Percentiles rank a stretch among this genome's conserved stretches.
Conservation (phyloP, 306 rosid genomes). For the Neltuma alba region DNA sequence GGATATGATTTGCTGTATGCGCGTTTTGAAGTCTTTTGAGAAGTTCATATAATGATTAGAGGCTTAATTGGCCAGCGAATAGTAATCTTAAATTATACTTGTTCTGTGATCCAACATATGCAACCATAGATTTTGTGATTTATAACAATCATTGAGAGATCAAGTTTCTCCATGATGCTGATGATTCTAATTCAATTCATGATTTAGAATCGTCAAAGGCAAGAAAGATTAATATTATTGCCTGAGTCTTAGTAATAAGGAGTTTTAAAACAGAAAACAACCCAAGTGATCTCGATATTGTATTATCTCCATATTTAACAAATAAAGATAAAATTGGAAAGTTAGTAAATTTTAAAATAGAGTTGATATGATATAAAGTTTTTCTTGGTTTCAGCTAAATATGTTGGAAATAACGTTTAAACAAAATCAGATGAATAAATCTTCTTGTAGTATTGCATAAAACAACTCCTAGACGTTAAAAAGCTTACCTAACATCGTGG, state of each 20-base stretch:
- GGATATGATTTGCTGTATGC: not conserved
- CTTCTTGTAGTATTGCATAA: too few relatives aligned
- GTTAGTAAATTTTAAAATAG: too few relatives aligned
- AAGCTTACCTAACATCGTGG: too few relatives aligned
- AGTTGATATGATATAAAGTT: too few relatives aligned
- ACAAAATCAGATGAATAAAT: too few relatives aligned
- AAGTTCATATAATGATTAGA: constrained; percentile 5
- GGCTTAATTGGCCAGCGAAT: constrained; percentile 39
- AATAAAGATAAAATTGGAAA: too few relatives aligned
- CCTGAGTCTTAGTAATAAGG: not conserved
- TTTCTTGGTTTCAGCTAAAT: too few relatives aligned
- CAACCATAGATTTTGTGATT: constrained; percentile 5
- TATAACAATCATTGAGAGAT: constrained; percentile 50
- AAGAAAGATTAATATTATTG: not conserved
- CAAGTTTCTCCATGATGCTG: constrained; percentile 30
- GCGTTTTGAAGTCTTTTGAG: constrained; percentile 21
- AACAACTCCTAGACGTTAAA: too few relatives aligned
- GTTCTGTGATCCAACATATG: constrained; percentile 10
- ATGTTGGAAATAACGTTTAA: too few relatives aligned
- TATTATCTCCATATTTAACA: too few relatives aligned
- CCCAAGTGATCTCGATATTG: not conserved
- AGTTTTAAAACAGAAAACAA: constrained; percentile 15
- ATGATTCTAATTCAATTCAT: constrained; percentile 18
- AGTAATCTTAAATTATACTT: constrained; percentile 1
- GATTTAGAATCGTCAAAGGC: constrained; percentile 20